Conservation (phyloP, 2,329 filamentous ascomycete species). For the Hymenotorrendiella dingleyae region DNA sequence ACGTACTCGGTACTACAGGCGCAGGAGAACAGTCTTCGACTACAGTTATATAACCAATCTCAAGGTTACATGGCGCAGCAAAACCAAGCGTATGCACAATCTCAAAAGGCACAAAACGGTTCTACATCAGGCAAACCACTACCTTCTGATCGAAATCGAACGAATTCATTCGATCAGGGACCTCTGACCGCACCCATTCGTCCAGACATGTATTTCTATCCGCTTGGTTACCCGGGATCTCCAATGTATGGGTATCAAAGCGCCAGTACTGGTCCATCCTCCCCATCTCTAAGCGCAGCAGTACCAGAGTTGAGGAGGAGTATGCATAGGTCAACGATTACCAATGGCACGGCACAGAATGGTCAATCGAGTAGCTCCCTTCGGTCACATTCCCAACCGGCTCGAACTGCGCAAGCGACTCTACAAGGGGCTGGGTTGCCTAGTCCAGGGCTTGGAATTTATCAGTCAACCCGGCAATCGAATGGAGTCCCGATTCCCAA, state of each 20-base stretch:
- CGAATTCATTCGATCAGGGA: conserved; percentile 57
- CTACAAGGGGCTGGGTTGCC: conserved; percentile 34
- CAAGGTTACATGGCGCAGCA: conserved; percentile 37
- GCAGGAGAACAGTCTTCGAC: conserved; percentile 40
- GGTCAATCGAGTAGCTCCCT: conserved; percentile 48
- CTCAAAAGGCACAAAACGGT: conserved; percentile 30
- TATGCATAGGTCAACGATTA: conserved; percentile 47
- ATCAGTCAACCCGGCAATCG: conserved; percentile 25
- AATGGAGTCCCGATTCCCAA: conserved; percentile 49
- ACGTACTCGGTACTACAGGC: conserved; percentile 35
- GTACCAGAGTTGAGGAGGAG: conserved; percentile 51
- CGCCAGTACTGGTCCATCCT: conserved; percentile 51
- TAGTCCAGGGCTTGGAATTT: conserved; percentile 31
- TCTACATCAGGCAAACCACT: conserved; percentile 30
- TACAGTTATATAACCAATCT: conserved; percentile 42
- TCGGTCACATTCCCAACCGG: conserved; percentile 62
- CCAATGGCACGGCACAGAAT: conserved; percentile 41
- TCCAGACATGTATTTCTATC: conserved; percentile 51
- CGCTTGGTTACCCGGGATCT: conserved; percentile 34
- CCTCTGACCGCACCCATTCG: conserved; percentile 53
- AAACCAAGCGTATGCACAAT: conserved; percentile 36
- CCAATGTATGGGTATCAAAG: conserved; percentile 44
- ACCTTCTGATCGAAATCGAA: conserved; percentile 47
- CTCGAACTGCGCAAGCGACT: conserved; percentile 36
- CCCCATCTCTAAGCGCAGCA: conserved; percentile 42